Conservation (phyloP, 169 alveolate genomes). For the Theileria sp. region DNA sequence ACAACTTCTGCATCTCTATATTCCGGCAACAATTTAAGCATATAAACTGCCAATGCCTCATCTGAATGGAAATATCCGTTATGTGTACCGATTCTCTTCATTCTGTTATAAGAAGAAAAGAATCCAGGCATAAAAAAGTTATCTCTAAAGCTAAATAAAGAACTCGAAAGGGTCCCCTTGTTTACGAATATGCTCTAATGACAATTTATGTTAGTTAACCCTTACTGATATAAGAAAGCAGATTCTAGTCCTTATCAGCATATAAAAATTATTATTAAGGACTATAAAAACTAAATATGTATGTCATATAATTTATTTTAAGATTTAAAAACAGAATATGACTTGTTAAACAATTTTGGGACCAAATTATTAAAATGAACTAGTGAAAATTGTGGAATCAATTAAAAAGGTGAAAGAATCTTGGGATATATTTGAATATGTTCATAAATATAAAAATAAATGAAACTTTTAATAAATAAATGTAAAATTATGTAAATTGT, state of each 20-base stretch:
- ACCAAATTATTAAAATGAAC: neutral
- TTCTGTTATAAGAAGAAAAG: neutral
- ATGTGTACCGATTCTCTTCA: slow-evolving; percentile 71
- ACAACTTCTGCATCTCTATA: slow-evolving; percentile 75
- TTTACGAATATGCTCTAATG: neutral
- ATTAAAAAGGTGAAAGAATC: neutral
- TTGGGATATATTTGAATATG: neutral
- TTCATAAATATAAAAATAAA: neutral
- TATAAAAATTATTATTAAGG: no score
- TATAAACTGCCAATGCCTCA: slow-evolving; percentile 73
- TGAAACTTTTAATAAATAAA: no score
- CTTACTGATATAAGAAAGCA: neutral
- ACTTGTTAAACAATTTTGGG: neutral
- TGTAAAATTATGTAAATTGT: neutral
- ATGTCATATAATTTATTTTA: no score
- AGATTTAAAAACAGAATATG: neutral
- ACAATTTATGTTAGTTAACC: no score
- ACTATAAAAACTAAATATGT: neutral
- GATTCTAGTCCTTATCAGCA: neutral
- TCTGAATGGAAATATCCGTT: slow-evolving; percentile 77
- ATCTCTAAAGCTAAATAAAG: neutral
- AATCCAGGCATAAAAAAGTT: neutral
- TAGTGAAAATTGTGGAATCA: neutral
- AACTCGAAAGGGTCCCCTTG: neutral
- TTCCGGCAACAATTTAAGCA: slow-evolving; percentile 79